phyloP scores from a whole-genome alignment of 192 early-diverging fungal genomes.

The Linnemannia exigua region DNA sequence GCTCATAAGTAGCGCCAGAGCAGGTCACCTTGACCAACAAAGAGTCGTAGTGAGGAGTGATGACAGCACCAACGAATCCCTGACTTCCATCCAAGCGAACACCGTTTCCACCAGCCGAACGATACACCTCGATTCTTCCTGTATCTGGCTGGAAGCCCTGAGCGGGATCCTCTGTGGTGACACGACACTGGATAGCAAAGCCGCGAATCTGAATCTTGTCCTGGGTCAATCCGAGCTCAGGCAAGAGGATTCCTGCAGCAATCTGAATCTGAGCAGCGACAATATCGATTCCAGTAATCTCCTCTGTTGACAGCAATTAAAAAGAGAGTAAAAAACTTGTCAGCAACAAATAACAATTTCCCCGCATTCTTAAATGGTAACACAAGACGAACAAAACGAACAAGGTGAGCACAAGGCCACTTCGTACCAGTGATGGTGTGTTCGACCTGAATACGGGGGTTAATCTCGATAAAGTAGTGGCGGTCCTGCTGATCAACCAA shows the following conservation, averaged over 20 bases:
- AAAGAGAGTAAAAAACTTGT: neutral
- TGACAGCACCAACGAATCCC: constrained; percentile 91
- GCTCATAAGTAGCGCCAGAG: constrained; percentile 89
- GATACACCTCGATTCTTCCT: constrained; percentile 95
- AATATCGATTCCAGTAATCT: constrained; percentile 96
- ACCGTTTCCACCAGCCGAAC: constrained; percentile 90
- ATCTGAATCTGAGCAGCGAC: constrained; percentile 96
- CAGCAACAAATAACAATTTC: neutral
- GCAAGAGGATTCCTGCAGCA: constrained; percentile 87
- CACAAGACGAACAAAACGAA: neutral
- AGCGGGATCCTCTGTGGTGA: constrained; percentile 96
- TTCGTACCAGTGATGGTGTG: constrained; percentile 87
- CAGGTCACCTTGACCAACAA: constrained; percentile 93
- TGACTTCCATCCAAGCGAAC: constrained; percentile 92
- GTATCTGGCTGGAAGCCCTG: constrained; percentile 96
- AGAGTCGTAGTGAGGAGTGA: constrained; percentile 97
- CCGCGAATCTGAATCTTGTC: constrained; percentile 85
- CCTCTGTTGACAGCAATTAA: constrained; percentile 70
- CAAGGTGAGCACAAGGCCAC: neutral
- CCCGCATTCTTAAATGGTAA: neutral
- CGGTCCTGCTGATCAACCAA: constrained; percentile 88
- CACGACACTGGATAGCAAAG: constrained; percentile 96
- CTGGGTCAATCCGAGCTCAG: constrained; percentile 85
- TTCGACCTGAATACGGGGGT: constrained; percentile 98
- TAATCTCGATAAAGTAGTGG: constrained; percentile 99